Evolutionary conservation across 495 filamentous ascomycete genomes (phyloP).

Genomic region (Chaetomidium leptoderma): DNA sequence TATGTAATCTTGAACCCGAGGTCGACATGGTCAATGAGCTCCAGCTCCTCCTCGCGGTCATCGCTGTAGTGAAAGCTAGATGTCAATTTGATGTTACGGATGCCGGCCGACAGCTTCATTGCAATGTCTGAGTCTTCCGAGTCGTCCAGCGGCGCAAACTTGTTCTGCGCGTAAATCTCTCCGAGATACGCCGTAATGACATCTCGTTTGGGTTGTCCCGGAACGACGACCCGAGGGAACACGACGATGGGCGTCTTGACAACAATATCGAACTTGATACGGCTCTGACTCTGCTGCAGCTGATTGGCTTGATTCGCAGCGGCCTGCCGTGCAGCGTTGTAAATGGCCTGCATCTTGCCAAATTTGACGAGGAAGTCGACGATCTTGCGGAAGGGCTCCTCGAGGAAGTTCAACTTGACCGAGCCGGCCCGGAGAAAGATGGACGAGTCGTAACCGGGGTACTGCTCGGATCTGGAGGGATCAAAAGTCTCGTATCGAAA

Average conservation of each 20-base stretch:
- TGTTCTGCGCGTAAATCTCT: conserved; percentile 95
- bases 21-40: conserved; percentile 95
- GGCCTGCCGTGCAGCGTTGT: conserved; percentile 92
- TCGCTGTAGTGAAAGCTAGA: conserved; percentile 81
- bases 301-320: conserved; percentile 93
- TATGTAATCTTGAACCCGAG: conserved; percentile 87
- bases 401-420: conserved; percentile 91
- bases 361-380: conserved; percentile 97
- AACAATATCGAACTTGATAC: conserved; percentile 88
- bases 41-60: conserved; percentile 72
- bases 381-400: conserved; percentile 97
- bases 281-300: conserved; percentile 80
- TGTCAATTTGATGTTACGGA: conserved; percentile 84
- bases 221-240: conserved; percentile 71
- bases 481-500: conserved; percentile 98
- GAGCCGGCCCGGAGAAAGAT: conserved; percentile 86
- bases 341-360: conserved; percentile 98
- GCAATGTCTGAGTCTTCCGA: conserved; percentile 63
- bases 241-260: conserved; percentile 94
- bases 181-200: conserved; percentile 87
- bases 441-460: conserved; percentile 93
- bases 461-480: conserved; percentile 56
- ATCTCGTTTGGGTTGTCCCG: conserved; percentile 59
- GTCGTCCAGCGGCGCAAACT: conserved; percentile 77
- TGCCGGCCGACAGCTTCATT: conserved; percentile 86